phyloP scores from a whole-genome alignment of 768 basidiomycete genomes.

The Auriscalpium vulgare region DNA sequence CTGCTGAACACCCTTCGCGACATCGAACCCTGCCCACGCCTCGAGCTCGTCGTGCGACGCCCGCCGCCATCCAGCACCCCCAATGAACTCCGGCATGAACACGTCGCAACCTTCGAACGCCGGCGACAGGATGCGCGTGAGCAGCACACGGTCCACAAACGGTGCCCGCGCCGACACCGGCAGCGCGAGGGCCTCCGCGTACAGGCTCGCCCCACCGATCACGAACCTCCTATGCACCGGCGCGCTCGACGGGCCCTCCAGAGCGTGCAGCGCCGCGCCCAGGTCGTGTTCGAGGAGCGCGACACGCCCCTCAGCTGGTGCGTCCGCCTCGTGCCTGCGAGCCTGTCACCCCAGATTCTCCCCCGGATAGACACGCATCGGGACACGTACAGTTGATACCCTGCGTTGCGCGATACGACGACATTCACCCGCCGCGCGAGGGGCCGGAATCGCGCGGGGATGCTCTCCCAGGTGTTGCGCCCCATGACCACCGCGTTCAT shows the following conservation, averaged over 20 bases:
- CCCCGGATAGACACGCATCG: background rate
- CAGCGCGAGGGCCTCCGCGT: constrained; percentile 51
- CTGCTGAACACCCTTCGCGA: constrained; percentile 65
- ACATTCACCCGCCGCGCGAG: constrained; percentile 70
- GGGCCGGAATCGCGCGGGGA: constrained; percentile 78
- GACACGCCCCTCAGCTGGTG: constrained; percentile 3
- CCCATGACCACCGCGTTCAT: constrained; percentile 90
- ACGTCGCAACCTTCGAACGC: constrained; percentile 80
- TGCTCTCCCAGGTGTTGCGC: constrained; percentile 95
- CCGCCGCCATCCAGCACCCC: constrained; percentile 39
- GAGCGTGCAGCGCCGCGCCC: constrained; percentile 31
- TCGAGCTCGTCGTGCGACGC: constrained; percentile 56
- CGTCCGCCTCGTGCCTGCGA: constrained; percentile 7
- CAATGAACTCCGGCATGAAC: constrained; percentile 70
- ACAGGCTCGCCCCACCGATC: constrained; percentile 89
- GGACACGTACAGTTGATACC: constrained; percentile 53
- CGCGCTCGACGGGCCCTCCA: constrained; percentile 18
- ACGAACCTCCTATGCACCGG: constrained; percentile 60
- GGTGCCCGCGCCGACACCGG: constrained; percentile 23
- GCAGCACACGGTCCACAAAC: constrained; percentile 72
- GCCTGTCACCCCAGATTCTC: background rate
- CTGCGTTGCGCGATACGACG: constrained; percentile 56
- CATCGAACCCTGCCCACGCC: constrained; percentile 76
- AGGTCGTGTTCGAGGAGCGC: constrained; percentile 28
- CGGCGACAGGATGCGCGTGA: constrained; percentile 76